Evolutionary conservation across 495 filamentous ascomycete genomes (phyloP).

Genomic region (Margaritispora aquatica): DNA sequence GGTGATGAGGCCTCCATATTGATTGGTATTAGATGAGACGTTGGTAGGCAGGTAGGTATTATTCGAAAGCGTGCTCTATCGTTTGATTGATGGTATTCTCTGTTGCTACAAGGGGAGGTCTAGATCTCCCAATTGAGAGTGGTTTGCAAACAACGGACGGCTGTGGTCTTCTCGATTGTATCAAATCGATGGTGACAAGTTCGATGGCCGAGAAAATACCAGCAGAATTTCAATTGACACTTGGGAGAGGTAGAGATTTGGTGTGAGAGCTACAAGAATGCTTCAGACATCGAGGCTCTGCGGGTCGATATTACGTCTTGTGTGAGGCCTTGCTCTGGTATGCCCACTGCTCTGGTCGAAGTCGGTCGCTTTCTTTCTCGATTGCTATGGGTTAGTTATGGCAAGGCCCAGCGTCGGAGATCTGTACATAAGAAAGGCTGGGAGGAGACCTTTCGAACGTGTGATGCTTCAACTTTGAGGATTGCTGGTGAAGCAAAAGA

Average conservation of each 20-base stretch:
- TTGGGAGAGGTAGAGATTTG: slow-evolving; percentile 11
- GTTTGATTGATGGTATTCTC: no score
- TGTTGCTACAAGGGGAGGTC: slow-evolving; percentile 15
- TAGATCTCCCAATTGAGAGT: not conserved
- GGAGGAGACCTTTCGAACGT: slow-evolving; percentile 14
- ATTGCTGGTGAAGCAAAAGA: slow-evolving; percentile 6
- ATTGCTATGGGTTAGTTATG: slow-evolving; percentile 8
- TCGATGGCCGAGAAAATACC: slow-evolving; percentile 1
- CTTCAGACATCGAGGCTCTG: slow-evolving; percentile 19
- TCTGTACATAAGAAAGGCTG: slow-evolving; percentile 17
- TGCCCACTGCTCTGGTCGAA: not conserved
- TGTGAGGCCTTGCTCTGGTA: not conserved
- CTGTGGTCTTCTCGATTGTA: no score
- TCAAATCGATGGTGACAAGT: not conserved
- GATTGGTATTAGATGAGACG: slow-evolving; percentile 4
- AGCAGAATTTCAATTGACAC: not conserved
- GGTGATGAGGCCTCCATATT: slow-evolving; percentile 91
- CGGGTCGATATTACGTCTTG: not conserved
- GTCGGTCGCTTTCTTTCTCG: not conserved
- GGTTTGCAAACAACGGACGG: no score
- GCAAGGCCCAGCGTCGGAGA: slow-evolving; percentile 2
- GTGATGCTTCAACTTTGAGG: slow-evolving; percentile 15
- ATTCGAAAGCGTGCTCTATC: no score
- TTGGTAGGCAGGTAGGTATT: no score
- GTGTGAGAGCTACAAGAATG: slow-evolving; percentile 22